Evolutionary conservation across 2,329 filamentous ascomycete species (phyloP), one percentile per base, ranked within the genome.

Genomic region (Cytospora piceae): DNA sequence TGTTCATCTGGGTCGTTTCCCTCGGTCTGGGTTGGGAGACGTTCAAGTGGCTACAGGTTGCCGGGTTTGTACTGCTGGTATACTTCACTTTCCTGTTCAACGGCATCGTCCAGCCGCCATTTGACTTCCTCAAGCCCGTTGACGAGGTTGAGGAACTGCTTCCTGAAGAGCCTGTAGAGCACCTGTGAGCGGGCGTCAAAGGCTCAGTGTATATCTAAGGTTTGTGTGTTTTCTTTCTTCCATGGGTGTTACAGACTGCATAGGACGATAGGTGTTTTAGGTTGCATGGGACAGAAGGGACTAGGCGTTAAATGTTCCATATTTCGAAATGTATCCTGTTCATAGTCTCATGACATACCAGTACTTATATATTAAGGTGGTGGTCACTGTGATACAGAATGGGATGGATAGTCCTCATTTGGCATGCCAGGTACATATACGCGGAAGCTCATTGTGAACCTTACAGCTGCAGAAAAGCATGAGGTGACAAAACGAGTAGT

Each of bases 41-140:
- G 0, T 98, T 99, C 86, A 98, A 98, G 80, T 96, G 92, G 90
- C 85, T 99, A 8, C 95, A 99, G 79, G 92, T 99, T 17, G 76
- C 87, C 3, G 95, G 95, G 1, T 99, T 99, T 72, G 91, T 81
- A 1, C 80, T 97, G 70, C 85, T 99, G 42, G 95, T 99, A 17
- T 99, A 97, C 75, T 96, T 95, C 70, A 99, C 94, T 2, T 97
- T 97, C 78, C 77, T 98, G 52, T 98, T 98, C 83, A 98, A 98
- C 77, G 93, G 96, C 69, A 87, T 99, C 66, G 85, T 98, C n/a
- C 83, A 87, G 67, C 92, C 93, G 27, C 95, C 95, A 0, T 80
- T 96, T 67, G 86, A 87, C 75, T 86, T 85, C 61, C 90, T 94
- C 39, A 83, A 83, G 14, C 77, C 81, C 64, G 77, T 84, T 20